Base-by-base conservation (phyloP, 1,139 yeast genomes). In the Geotrichum reessii region DNA sequence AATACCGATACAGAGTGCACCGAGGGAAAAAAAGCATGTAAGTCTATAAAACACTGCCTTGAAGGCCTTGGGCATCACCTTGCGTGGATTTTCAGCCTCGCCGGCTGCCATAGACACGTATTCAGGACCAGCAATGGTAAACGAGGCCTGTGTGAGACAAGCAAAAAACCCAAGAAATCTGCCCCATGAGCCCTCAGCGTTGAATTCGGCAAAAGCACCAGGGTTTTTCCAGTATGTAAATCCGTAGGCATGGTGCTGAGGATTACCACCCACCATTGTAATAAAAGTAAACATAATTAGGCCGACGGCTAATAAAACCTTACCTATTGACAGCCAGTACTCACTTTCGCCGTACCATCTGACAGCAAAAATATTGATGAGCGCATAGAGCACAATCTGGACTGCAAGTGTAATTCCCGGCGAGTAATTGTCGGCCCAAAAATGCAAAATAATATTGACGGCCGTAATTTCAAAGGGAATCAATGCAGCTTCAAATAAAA, bases 381-480 rank as follows among this genome's bases (percentile, higher is more conserved):
- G 61, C 44, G 83, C 79, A 67, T 87, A 87, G 28, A 85, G 71
- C 21, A 76, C 81, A 51, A 86, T 78, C 70, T 87, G 92, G 12
- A 87, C 74, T 12, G 81, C 76, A 33, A 73, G 66, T 8, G 73
- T 64, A 42, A 67, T 67, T 1, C 72, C 75, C 1, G 75, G 74
- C 7, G 68, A 63, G 62, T 83, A 87, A 66, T 84, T 92, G 9
- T 33, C 40, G 7, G 27, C 49, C 95, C 96, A 88, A 69, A 79
- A 88, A 68, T 87, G 92, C 56, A 87, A 78, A 69, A 88, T 82
- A 46, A 87, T 82, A 66, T 88, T 87, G 46, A 86, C 92, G 19
- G 91, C 88, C 1, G 88, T 86, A 61, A 88, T 83, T 72, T 88
- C 96, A 69, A 84, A 87, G 0, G 96, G 95, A 60, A 88, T 85